These are phyloP conservation scores for Eremothecium cymbalariae DNA, from an alignment of 1,139 yeast species.

Conservation along the genomic window DNA sequence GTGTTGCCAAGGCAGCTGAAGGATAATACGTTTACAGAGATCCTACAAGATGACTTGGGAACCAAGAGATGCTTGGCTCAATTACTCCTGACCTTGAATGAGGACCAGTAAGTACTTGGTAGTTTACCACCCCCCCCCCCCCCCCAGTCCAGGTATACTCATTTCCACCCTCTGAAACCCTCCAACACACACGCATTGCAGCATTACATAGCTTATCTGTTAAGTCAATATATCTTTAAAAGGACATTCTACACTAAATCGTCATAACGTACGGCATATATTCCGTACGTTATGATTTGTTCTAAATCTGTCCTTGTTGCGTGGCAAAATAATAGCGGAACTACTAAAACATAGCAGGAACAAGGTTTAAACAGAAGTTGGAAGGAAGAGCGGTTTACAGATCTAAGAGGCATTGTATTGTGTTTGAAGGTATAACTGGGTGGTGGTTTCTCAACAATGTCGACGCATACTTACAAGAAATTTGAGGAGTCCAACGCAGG, in stretches of 20 bases:
- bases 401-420: too few relatives aligned
- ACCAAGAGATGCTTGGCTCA: slow-evolving; percentile 85
- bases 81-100: slow-evolving; percentile 56
- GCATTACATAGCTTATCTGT: not conserved
- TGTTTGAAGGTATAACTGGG: too few relatives aligned
- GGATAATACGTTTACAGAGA: slow-evolving; percentile 80
- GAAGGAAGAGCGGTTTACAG: too few relatives aligned
- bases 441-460: slow-evolving; percentile 42
- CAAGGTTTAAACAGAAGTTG: not conserved
- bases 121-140: not conserved
- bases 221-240: too few relatives aligned
- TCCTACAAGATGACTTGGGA: slow-evolving; percentile 78
- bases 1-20: slow-evolving; percentile 63
- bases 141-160: too few relatives aligned
- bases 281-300: too few relatives aligned
- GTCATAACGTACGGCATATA: too few relatives aligned
- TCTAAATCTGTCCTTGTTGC: slow-evolving; percentile 4
- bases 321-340: slow-evolving; percentile 8
- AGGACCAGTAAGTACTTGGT: slow-evolving; percentile 15
- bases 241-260: too few relatives aligned
- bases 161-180: not conserved
- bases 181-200: not conserved
- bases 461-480: slow-evolving; percentile 75
- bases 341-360: not conserved
- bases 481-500: slow-evolving; percentile 68